phyloP scores from a whole-genome alignment of 2,329 filamentous ascomycete species.

The Aspergillus latus region DNA sequence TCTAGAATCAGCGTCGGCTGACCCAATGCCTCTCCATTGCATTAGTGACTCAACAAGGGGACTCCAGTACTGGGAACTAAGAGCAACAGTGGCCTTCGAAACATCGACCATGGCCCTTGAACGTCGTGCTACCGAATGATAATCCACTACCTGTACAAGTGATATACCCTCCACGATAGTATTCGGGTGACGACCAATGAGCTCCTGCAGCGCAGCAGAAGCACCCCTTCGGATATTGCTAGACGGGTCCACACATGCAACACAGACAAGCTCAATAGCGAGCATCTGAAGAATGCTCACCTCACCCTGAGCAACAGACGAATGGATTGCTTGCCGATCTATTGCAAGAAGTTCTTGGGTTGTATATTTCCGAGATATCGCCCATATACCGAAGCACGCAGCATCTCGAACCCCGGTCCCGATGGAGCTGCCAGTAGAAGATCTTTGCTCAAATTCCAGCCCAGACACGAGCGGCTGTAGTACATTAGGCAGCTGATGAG shows the following conservation, averaged over 20 bases:
- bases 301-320: constrained; percentile 29
- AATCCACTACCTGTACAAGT: constrained; percentile 87
- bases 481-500: constrained; percentile 68
- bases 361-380: constrained; percentile 80
- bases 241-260: constrained; percentile 81
- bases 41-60: constrained; percentile 70
- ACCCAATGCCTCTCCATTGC: constrained; percentile 84
- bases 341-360: constrained; percentile 73
- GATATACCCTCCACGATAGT: constrained; percentile 77
- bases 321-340: constrained; percentile 37
- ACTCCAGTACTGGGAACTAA: constrained; percentile 65
- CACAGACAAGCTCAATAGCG: constrained; percentile 75
- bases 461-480: constrained; percentile 75
- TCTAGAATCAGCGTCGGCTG: constrained; percentile 71
- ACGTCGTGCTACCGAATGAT: constrained; percentile 86
- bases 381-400: constrained; percentile 95
- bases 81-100: constrained; percentile 63
- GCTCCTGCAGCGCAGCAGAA: constrained; percentile 89
- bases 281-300: constrained; percentile 67
- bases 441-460: constrained; percentile 84
- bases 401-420: constrained; percentile 93
- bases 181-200: constrained; percentile 89
- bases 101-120: constrained; percentile 79
- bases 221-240: constrained; percentile 92
- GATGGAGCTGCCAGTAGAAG: constrained; percentile 77